phyloP scores from a whole-genome alignment of 192 early-diverging fungal genomes.

The Linnemannia zychae region DNA sequence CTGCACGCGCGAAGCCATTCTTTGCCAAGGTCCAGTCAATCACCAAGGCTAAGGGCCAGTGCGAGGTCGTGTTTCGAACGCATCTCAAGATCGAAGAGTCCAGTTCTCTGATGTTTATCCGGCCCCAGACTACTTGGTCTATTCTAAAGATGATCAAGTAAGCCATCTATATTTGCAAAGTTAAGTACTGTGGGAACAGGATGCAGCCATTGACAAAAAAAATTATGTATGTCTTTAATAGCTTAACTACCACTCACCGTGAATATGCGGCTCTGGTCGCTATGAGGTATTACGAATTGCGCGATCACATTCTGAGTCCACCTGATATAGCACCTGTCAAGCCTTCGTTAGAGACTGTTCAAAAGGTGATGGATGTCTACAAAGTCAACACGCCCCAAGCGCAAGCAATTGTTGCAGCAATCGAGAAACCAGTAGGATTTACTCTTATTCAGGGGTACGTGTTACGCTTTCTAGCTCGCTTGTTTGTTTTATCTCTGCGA shows the following conservation, averaged over 20 bases:
- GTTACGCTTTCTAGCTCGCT: background rate
- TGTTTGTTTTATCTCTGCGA: background rate
- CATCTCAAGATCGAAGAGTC: slow-evolving; percentile 61
- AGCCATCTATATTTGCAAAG: background rate
- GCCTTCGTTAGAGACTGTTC: slow-evolving; percentile 55
- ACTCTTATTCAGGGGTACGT: slow-evolving; percentile 87
- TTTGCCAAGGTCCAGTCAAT: slow-evolving; percentile 70
- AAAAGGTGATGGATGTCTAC: slow-evolving; percentile 67
- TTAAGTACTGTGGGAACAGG: too few species aligned
- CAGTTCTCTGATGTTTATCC: slow-evolving; percentile 58
- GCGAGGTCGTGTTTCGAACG: slow-evolving; percentile 61
- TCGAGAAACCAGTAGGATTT: slow-evolving; percentile 78
- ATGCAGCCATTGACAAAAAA: too few species aligned
- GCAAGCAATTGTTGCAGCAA: slow-evolving; percentile 79
- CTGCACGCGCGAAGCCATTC: slow-evolving; percentile 49
- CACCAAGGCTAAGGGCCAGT: slow-evolving; percentile 57
- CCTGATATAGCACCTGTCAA: slow-evolving; percentile 33
- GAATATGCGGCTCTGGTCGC: slow-evolving; percentile 86
- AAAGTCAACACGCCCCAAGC: slow-evolving; percentile 96
- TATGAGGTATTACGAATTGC: slow-evolving; percentile 72
- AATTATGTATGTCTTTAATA: slow-evolving; percentile 25
- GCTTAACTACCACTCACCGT: slow-evolving; percentile 82
- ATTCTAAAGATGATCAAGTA: slow-evolving; percentile 62
- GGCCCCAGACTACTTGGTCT: slow-evolving; percentile 59
- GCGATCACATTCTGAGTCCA: slow-evolving; percentile 75